Evolutionary conservation across 805 yeast species (phyloP).

Genomic region (Yarrowia hollandica): DNA sequence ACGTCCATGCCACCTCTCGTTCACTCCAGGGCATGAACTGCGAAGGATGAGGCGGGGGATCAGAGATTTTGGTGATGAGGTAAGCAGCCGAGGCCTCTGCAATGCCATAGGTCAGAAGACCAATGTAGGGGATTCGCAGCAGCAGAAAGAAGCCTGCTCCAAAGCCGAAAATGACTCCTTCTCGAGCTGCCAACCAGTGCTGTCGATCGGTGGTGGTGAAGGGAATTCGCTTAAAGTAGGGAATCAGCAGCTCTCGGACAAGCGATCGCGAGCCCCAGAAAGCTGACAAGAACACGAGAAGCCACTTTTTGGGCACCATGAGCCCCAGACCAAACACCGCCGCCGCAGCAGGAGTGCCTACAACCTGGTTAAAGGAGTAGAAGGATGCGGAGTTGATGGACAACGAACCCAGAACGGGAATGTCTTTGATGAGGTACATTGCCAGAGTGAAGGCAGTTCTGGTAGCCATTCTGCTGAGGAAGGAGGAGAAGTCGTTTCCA

Average conservation of each 20-base stretch:
- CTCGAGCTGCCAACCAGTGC: slow-evolving; percentile 54
- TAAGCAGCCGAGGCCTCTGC: slow-evolving; percentile 58
- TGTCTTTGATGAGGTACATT: slow-evolving; percentile 42
- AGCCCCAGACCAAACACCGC: slow-evolving; percentile 43
- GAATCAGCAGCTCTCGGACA: slow-evolving; percentile 49
- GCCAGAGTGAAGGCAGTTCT: slow-evolving; percentile 40
- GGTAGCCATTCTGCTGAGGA: slow-evolving; percentile 29
- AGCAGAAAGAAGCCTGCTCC: slow-evolving; percentile 51
- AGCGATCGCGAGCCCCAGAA: slow-evolving; percentile 52
- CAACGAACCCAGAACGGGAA: slow-evolving; percentile 49
- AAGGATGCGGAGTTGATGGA: slow-evolving; percentile 49
- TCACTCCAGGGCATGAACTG: slow-evolving; percentile 39
- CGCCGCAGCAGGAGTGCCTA: slow-evolving; percentile 51
- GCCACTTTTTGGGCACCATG: slow-evolving; percentile 43
- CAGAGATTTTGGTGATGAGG: slow-evolving; percentile 54
- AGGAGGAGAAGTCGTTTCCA: slow-evolving; percentile 24
- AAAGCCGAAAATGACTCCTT: slow-evolving; percentile 58
- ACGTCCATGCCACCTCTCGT: slow-evolving; percentile 40
- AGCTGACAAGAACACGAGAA: slow-evolving; percentile 45
- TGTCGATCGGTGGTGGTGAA: slow-evolving; percentile 46
- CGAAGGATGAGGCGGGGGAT: slow-evolving; percentile 44
- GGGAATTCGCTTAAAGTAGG: slow-evolving; percentile 52
- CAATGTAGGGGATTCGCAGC: slow-evolving; percentile 48
- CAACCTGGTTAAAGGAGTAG: slow-evolving; percentile 46
- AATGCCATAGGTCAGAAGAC: slow-evolving; percentile 52